Percentiles rank a stretch among this genome's conserved stretches.
Conservation (phyloP, 2,329 filamentous ascomycete genomes). For the Dryadomyces quercus-mongolicae region DNA sequence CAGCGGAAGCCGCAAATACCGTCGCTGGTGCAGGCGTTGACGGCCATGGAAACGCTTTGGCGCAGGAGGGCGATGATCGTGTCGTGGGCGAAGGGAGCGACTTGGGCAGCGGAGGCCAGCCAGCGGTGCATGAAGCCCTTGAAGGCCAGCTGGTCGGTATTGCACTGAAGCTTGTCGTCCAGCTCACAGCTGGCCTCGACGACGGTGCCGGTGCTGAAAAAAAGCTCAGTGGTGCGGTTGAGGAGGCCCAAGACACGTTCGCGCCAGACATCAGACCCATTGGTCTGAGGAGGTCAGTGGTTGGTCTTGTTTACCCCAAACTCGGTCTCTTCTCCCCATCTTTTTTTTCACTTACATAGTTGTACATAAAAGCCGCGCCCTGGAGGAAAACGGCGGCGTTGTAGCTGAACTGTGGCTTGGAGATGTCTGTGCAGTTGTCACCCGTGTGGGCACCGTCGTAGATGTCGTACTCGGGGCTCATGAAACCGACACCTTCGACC, state of each 20-base stretch:
- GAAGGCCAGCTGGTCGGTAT: conserved; percentile 60
- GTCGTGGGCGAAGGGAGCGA: conserved; percentile 47
- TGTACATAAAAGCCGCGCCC: conserved; percentile 14
- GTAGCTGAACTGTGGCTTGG: conserved; percentile 14
- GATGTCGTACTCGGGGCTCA: conserved; percentile 43
- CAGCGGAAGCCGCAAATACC: conserved; percentile 54
- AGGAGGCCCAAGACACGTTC: conserved; percentile 42
- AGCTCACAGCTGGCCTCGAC: conserved; percentile 56
- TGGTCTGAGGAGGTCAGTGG: conserved; percentile 25
- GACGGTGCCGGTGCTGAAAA: conserved; percentile 47
- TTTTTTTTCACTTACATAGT: conserved; percentile 21
- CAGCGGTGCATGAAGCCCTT: conserved; percentile 59
- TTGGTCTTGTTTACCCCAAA: too few species aligned
- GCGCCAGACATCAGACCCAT: conserved; percentile 40
- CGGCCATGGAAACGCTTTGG: conserved; percentile 45
- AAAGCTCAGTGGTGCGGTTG: conserved; percentile 32
- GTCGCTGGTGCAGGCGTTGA: conserved; percentile 43
- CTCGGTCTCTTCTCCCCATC: background rate
- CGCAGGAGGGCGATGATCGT: conserved; percentile 44
- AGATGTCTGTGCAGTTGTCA: conserved; percentile 44
- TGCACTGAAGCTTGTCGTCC: conserved; percentile 36
- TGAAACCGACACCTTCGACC: conserved; percentile 44
- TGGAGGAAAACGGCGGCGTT: conserved; percentile 12
- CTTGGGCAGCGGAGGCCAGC: conserved; percentile 45
- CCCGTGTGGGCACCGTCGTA: conserved; percentile 49